A percentile compares a stretch with the other conserved stretches of the same genome.
Conservation (phyloP, 2,329 filamentous ascomycete species). For the Trichoderma oligosporum region DNA sequence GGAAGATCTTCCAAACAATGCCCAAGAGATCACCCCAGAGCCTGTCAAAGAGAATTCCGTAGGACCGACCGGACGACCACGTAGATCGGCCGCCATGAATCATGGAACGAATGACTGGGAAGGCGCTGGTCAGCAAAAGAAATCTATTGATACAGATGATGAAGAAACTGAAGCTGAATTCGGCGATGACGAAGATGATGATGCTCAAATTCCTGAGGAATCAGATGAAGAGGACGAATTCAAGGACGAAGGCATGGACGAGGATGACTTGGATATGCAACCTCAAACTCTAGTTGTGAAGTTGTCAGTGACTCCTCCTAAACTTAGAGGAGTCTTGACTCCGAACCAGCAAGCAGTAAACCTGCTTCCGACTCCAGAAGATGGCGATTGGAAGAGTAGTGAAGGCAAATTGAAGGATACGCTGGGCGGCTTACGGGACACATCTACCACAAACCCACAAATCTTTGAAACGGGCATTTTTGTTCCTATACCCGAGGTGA, state of each 20-base stretch:
- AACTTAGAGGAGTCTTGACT: constrained; percentile 33
- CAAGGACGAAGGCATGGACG: constrained; percentile 55
- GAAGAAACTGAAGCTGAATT: constrained; percentile 70
- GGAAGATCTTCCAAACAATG: constrained; percentile 45
- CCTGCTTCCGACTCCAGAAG: constrained; percentile 25
- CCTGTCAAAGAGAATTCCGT: constrained; percentile 39
- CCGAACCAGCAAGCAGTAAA: constrained; percentile 25
- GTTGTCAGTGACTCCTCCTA: constrained; percentile 52
- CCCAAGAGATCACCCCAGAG: constrained; percentile 44
- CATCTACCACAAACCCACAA: constrained; percentile 17
- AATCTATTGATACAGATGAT: constrained; percentile 56
- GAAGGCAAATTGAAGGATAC: constrained; percentile 19
- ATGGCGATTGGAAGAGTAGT: constrained; percentile 23
- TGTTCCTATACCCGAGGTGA: not conserved
- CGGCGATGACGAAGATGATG: constrained; percentile 70
- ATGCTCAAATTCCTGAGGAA: constrained; percentile 61
- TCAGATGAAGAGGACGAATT: constrained; percentile 58
- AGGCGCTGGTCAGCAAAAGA: constrained; percentile 33
- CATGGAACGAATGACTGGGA: constrained; percentile 48
- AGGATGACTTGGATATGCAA: constrained; percentile 49
- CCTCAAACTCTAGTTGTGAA: constrained; percentile 69
- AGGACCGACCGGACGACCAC: constrained; percentile 47
- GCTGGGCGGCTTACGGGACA: constrained; percentile 29
- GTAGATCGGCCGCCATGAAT: constrained; percentile 48
- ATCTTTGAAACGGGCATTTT: not conserved